A percentile compares a stretch with the other conserved stretches of the same genome.
Evolutionary conservation across 208 protist genomes (phyloP).

Genomic region (Leishmania tarentolae): DNA sequence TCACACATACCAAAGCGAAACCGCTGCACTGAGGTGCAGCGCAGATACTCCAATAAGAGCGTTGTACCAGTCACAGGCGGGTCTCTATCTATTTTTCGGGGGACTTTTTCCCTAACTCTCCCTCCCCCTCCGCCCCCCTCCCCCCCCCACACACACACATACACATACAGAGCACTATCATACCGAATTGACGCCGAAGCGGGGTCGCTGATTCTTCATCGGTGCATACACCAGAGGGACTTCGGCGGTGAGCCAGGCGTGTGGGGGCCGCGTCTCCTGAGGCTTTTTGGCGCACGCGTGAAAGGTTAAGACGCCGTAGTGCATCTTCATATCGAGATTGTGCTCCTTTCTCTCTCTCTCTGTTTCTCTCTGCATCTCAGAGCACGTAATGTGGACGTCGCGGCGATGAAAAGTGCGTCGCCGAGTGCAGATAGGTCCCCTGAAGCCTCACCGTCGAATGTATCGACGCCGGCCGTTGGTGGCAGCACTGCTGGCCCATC

Average conservation of each 20-base stretch:
- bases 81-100: not conserved
- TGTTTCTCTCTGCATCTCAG: not conserved
- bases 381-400: not conserved
- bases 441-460: not conserved
- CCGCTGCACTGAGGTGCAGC: not conserved
- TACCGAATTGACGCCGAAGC: not conserved
- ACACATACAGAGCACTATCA: not conserved
- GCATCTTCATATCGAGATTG: not conserved
- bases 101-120: not conserved
- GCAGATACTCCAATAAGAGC: not conserved
- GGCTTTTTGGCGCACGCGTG: not conserved
- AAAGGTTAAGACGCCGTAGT: not conserved
- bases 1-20: not conserved
- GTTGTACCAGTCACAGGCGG: not conserved
- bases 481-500: not conserved
- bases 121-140: not conserved
- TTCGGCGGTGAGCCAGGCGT: not conserved
- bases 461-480: not conserved
- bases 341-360: not conserved
- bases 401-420: conserved; percentile 3
- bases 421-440: conserved; percentile 1
- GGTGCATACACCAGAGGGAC: not conserved
- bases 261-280: not conserved
- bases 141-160: not conserved
- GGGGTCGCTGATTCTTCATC: too few species aligned